Percentiles rank a stretch among this genome's conserved stretches.
Conservation (phyloP, 2,329 filamentous ascomycete genomes). For the Thermoascus crustaceus region DNA sequence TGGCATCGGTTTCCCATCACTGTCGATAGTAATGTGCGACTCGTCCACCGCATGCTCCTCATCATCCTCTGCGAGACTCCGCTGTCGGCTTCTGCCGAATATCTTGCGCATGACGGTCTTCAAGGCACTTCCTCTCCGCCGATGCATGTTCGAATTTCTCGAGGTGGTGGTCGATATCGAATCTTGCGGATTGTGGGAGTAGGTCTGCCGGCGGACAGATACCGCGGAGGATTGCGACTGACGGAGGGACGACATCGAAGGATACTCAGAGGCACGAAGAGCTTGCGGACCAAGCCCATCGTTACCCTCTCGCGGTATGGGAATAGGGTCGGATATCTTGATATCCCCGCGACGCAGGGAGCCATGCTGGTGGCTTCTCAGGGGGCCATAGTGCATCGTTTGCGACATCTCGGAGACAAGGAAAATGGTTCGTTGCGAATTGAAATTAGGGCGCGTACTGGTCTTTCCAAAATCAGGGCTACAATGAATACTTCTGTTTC, state of each 20-base stretch:
- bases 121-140: constrained; percentile 33
- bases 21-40: too few species aligned
- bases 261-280: constrained; percentile 7
- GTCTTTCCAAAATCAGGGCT: too few species aligned
- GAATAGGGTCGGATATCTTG: constrained; percentile 22
- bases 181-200: constrained; percentile 15
- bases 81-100: constrained; percentile 33
- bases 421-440: too few species aligned
- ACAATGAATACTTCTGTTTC: too few species aligned
- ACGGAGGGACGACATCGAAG: constrained; percentile 6
- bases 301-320: constrained; percentile 9
- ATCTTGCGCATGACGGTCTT: constrained; percentile 39
- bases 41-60: too few species aligned
- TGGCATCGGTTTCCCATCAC: neutral
- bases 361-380: constrained; percentile 2
- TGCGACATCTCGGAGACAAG: too few species aligned
- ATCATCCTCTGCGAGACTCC: constrained; percentile 22
- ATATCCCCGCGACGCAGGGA: constrained; percentile 20
- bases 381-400: constrained; percentile 8
- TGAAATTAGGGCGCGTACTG: too few species aligned
- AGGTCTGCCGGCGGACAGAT: constrained; percentile 3
- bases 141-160: constrained; percentile 22
- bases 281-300: constrained; percentile 8
- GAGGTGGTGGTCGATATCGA: constrained; percentile 16
- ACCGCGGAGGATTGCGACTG: constrained; percentile 5